Percentiles rank a stretch among this genome's conserved stretches.
phyloP scores from a whole-genome alignment of 352 stramenopile genomes.

The Phytophthora agathidicida region DNA sequence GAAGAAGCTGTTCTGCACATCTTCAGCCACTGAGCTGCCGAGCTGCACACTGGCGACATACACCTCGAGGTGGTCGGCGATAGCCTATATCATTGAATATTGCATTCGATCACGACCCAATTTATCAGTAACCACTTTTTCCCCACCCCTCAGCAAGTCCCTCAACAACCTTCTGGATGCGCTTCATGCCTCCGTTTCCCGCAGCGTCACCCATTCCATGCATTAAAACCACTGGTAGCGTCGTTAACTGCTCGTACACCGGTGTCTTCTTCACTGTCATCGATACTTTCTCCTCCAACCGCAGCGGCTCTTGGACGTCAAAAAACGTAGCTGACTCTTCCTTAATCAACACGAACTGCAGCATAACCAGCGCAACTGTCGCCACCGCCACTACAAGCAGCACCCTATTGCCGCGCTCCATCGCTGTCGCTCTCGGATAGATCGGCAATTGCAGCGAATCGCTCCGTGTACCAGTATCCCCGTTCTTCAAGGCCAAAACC shows the following conservation, averaged over 20 bases:
- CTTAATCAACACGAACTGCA: constrained; percentile 59
- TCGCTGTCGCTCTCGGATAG: constrained; percentile 9
- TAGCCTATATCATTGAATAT: constrained; percentile 38
- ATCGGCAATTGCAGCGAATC: constrained; percentile 3
- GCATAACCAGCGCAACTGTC: constrained; percentile 50
- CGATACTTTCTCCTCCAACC: constrained; percentile 14
- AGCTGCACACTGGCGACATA: constrained; percentile 92
- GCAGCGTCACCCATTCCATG: constrained; percentile 96
- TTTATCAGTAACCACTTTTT: background rate
- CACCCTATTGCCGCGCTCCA: constrained; percentile 37
- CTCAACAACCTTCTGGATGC: constrained; percentile 73
- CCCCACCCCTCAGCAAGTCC: background rate
- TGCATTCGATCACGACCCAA: too few species aligned
- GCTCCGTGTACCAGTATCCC: background rate
- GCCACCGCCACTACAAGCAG: constrained; percentile 41
- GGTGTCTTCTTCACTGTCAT: constrained; percentile 12
- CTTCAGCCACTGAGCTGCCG: constrained; percentile 77
- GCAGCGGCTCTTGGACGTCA: constrained; percentile 13
- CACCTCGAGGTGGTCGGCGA: constrained; percentile 74
- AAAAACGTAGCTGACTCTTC: constrained; percentile 43
- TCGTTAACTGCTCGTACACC: constrained; percentile 43
- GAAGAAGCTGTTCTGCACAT: constrained; percentile 95
- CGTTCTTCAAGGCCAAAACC: constrained; percentile 49
- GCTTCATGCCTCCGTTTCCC: constrained; percentile 89
- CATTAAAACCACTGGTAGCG: constrained; percentile 84